Evolutionary conservation across 163 green algal genomes (phyloP), one percentile per base, ranked within the genome.

Genomic region (Chlorella variabilis): DNA sequence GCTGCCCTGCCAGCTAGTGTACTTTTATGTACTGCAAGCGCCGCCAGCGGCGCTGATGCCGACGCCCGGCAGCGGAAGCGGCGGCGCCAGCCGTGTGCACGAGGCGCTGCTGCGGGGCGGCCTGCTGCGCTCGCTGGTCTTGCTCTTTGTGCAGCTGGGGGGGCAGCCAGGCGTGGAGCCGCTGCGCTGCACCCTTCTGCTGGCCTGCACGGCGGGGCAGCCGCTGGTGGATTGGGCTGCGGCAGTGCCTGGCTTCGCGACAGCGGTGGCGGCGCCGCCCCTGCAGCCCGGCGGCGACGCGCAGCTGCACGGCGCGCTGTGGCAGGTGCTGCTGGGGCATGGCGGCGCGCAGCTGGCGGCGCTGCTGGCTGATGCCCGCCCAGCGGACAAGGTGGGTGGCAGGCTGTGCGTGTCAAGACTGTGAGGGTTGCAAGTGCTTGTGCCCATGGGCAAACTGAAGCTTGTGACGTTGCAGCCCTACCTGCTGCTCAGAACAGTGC

Each of bases 21-120:
- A 83, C n/a, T 85, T 83, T 21, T 85, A 76, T 6, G 68, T 85
- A 7, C 45, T 78, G 4, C 34, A 85, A 4, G 75, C 75, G 21
- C 61, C 36, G 25, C 3, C 31, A 31, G 11, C 34, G 5, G 31
- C 66, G 25, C 23, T 58, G 21, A 9, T 34, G 41, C 18, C 29
- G 4, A 5, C 21, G 38, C 41, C 36, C 21, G 38, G 71, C 23
- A n/a, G 41, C 9, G 41, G 67, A 39, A 17, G 23, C 15, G 33
- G 70, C n/a, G 45, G 23, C 11, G 54, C 34, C 36, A 65, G 59
- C 39, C 21, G 58, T 34, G 63, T 85, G 66, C 71, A 81, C 33
- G 59, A 81, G 3, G 76, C 61, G 11, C 34, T 87, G 15, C 67
- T 87, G 36, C 39, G 34, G 9, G 59, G 70, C 38, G 76, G 82